Evolutionary conservation across 768 basidiomycete genomes (phyloP).

Genomic region (Termitomyces sp.): DNA sequence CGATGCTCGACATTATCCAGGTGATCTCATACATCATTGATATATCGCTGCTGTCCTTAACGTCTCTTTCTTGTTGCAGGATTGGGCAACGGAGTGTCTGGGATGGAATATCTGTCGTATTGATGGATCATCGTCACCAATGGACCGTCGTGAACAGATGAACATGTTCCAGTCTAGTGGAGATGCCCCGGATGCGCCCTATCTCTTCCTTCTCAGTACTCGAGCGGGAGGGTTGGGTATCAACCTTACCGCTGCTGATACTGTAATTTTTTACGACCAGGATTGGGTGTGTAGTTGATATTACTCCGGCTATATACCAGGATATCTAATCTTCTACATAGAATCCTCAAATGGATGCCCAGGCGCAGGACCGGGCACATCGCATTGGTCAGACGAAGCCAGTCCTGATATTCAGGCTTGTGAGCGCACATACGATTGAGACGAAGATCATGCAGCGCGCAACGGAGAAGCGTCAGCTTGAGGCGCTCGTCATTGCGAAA

Average conservation of each 20-base stretch:
- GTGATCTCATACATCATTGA: constrained; percentile 33
- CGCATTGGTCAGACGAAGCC: constrained; percentile 93
- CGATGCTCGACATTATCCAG: constrained; percentile 94
- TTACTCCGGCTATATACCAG: not conserved
- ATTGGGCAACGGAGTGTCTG: constrained; percentile 87
- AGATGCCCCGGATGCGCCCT: constrained; percentile 57
- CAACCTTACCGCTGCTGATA: constrained; percentile 80
- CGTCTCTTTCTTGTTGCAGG: constrained; percentile 34
- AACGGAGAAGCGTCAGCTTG: constrained; percentile 82
- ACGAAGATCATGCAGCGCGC: constrained; percentile 89
- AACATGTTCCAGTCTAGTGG: constrained; percentile 75
- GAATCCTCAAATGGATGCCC: constrained; percentile 96
- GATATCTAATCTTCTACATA: constrained; percentile 23
- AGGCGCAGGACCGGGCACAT: constrained; percentile 95
- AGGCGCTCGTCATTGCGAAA: constrained; percentile 93
- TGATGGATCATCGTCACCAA: constrained; percentile 82
- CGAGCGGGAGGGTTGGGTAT: constrained; percentile 79
- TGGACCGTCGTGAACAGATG: constrained; percentile 84
- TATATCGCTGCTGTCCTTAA: not conserved
- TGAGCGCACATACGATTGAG: constrained; percentile 88
- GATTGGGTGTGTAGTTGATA: constrained; percentile 63
- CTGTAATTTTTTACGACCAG: constrained; percentile 91
- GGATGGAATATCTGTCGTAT: constrained; percentile 86
- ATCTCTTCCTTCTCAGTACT: constrained; percentile 78
- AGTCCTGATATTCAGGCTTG: constrained; percentile 85